Evolutionary conservation across 1,284 basidiomycete species (phyloP), one percentile per base, ranked within the genome.

Genomic region (Mycena sp.): DNA sequence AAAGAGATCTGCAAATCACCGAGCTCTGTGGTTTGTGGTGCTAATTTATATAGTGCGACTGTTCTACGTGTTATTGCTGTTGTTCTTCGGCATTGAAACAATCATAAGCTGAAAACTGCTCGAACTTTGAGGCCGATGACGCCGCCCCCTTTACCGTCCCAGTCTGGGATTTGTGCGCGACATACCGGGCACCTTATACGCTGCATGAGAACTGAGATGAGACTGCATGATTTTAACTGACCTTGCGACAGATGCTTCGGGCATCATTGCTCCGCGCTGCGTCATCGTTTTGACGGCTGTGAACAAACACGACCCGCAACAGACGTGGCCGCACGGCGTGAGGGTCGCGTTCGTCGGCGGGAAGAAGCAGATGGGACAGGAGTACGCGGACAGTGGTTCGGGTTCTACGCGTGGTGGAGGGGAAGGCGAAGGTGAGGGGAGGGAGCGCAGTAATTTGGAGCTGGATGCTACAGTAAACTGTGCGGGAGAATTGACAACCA

Each of bases 341-440:
- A 93, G 74, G 0, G 90, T 91, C 21, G 92, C 89, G 64, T 90
- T 87, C 0, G 84, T 86, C 1, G 91, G 91, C 1, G 89, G 83
- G 37, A 81, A 87, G 79, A 92, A 91, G 72, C 92, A 93, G 63
- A 93, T 89, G 6, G 91, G 91, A 70, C 92, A 93, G 0, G 83
- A 83, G 70, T 91, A 92, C 3, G 82, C 76, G 1, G 88, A 81
- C 17, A 93, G 81, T 0, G 83, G 65, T n/a, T 67, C 62, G 32
- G 46, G 85, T 53, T 90, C 86, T 21, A 55, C 41, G 17, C 69
- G 68, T 11, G 70, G 58, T 38, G 69, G 58, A 14, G 67, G 43
- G 3, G 62, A n/a, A 4, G 56, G 45, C 26, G 60, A 40, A 1
- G 63, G 48, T 17, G 58, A 58, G 11, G 44, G 50, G 17, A 23